Conservation (phyloP, 306 rosid species). For the Hippophae gyantsensis region DNA sequence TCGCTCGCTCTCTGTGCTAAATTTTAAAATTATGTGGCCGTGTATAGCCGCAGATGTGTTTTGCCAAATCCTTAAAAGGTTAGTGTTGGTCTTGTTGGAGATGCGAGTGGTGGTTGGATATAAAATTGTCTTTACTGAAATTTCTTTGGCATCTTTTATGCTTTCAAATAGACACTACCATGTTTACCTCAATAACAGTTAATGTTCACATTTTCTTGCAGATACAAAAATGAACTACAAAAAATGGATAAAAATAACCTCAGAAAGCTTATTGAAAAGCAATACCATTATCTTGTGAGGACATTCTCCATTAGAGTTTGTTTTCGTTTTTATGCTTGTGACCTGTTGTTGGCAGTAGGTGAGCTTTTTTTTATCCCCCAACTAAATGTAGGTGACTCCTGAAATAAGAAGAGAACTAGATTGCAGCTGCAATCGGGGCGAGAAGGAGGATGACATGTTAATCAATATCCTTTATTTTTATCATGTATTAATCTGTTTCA, state of each 20-base stretch:
- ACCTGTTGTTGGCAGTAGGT: constrained; percentile 11
- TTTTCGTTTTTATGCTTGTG: background rate
- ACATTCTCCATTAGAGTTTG: constrained; percentile 8
- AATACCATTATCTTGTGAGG: constrained; percentile 68
- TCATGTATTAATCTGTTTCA: background rate
- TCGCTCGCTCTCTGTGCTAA: background rate
- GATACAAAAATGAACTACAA: constrained; percentile 79
- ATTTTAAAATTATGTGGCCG: background rate
- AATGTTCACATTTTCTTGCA: constrained; percentile 28
- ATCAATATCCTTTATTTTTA: constrained; percentile 58
- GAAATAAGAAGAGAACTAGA: constrained; percentile 69
- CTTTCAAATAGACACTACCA: background rate
- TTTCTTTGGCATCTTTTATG: too few relatives aligned
- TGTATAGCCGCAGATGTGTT: background rate
- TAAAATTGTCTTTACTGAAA: too few relatives aligned
- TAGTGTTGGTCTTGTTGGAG: background rate
- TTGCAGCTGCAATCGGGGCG: constrained; percentile 79
- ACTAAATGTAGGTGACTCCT: constrained; percentile 67
- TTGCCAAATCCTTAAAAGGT: background rate
- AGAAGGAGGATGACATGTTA: constrained; percentile 69
- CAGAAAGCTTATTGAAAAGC: constrained; percentile 56
- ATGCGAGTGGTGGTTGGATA: too few relatives aligned
- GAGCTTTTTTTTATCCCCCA: background rate
- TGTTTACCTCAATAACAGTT: constrained; percentile 5
- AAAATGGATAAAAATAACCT: constrained; percentile 67